Evolutionary conservation across 176 grass and related monocot species (phyloP).

Genomic region (Zoysia pacifica): DNA sequence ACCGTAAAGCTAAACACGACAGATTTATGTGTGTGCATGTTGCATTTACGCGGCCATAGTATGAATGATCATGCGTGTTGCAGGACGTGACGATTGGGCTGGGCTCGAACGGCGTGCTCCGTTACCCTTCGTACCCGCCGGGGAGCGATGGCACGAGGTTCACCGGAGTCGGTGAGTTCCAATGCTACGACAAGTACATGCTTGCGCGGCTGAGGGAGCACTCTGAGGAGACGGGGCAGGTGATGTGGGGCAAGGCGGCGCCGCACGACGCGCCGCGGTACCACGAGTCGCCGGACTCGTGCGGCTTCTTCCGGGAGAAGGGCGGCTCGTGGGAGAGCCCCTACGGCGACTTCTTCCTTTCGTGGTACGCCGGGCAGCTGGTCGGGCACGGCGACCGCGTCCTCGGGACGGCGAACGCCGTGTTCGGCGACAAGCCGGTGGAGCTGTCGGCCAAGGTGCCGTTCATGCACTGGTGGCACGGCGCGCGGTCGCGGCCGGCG

Average conservation of each 20-base stretch:
- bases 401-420: constrained; percentile 48
- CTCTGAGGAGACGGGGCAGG: constrained; percentile 38
- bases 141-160: constrained; percentile 33
- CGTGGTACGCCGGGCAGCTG: constrained; percentile 79
- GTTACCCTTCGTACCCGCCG: constrained; percentile 81
- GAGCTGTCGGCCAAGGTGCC: constrained; percentile 78
- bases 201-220: constrained; percentile 45
- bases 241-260: constrained; percentile 62
- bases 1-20: constrained; percentile 40
- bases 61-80: background rate
- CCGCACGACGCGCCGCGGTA: constrained; percentile 74
- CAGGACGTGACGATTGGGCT: constrained; percentile 82
- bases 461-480: constrained; percentile 72
- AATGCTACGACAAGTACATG: constrained; percentile 96
- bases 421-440: constrained; percentile 54
- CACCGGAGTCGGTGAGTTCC: constrained; percentile 83
- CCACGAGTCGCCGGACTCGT: constrained; percentile 52
- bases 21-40: background rate
- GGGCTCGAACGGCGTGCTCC: constrained; percentile 78
- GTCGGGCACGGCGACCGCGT: constrained; percentile 69
- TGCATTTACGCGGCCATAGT: background rate
- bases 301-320: constrained; percentile 63
- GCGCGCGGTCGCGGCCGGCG: constrained; percentile 59
- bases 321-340: constrained; percentile 71
- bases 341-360: constrained; percentile 92